Base-by-base conservation (phyloP, 2,329 filamentous ascomycete species). In the Aureobasidium sp. region DNA sequence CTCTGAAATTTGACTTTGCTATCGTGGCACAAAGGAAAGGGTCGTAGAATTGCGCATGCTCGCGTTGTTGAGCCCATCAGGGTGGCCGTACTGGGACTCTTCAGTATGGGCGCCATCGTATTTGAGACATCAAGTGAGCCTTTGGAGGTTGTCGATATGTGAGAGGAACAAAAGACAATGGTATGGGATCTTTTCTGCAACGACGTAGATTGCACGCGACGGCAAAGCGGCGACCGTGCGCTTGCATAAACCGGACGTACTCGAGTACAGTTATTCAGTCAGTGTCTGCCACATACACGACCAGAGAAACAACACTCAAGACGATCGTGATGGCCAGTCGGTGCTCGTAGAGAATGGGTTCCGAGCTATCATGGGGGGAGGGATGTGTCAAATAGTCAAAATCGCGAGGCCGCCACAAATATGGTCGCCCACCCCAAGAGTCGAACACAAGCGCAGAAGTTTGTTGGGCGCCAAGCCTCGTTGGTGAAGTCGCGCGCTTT, bases 381-480 rank as follows among this genome's bases (percentile, higher is more conserved):
- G 20, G 14, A 39, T 22, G 49, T 22, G 20, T 8, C 7, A 41
- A 9, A n/a, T 6, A 37, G 12, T 9, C 34, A 22, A 42, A 56
- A 22, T 45, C 22, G n/a, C 15, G 31, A 14, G 20, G 49, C 22
- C 8, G 25, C 4, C 39, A 39, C 53, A 57, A 57, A 57, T 45
- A 27, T 44, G 53, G 42, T 58, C 25, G 56, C 56, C 56, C 56
- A 59, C 56, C 4, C 36, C 34, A 47, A 39, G 56, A 49, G 34
- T 59, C 56, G 56, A 59, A 59, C 56, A 49, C 56, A 59, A 59
- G 56, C 56, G 42, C 25, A 22, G 34, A 49, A 59, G 56, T 59
- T 31, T 49, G 27, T 29, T 48, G 34, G 6, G 15, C 22, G 56
- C 56, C 55, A 58, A 58, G 56, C 22, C 44, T 15, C 44, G 31